These are phyloP conservation scores for Capillidium rhysosporum DNA, from an alignment of 371 early-diverging fungal genomes.

Conservation along the genomic window DNA sequence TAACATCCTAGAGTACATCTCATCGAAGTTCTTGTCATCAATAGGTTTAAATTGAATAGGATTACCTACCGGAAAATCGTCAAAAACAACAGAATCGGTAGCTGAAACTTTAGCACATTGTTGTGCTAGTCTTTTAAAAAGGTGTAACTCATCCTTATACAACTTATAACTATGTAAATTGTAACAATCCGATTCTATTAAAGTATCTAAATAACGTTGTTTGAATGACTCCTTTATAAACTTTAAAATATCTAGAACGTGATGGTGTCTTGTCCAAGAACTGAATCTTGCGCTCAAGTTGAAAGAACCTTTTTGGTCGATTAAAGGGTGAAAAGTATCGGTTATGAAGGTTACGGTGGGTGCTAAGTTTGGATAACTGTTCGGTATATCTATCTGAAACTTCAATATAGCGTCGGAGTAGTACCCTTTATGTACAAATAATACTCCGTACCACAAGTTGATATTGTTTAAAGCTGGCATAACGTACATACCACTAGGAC, in stretches of 20 bases:
- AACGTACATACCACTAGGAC: conserved; percentile 68
- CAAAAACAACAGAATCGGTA: conserved; percentile 43
- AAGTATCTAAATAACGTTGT: conserved; percentile 39
- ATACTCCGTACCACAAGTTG: conserved; percentile 67
- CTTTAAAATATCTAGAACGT: conserved; percentile 60
- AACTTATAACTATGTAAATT: conserved; percentile 53
- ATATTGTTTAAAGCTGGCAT: conserved; percentile 62
- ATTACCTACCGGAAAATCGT: conserved; percentile 31
- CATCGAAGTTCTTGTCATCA: conserved; percentile 19
- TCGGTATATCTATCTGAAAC: conserved; percentile 73
- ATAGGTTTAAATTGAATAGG: conserved; percentile 32
- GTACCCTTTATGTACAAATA: conserved; percentile 71
- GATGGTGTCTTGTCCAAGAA: conserved; percentile 60
- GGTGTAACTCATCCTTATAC: conserved; percentile 40
- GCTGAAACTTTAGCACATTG: conserved; percentile 63
- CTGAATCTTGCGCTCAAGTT: conserved; percentile 54
- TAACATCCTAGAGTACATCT: background rate
- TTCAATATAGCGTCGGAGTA: conserved; percentile 88
- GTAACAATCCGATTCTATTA: conserved; percentile 43
- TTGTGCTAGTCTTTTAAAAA: conserved; percentile 51
- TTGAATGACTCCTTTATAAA: conserved; percentile 73
- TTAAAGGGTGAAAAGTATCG: conserved; percentile 90
- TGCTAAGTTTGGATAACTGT: conserved; percentile 57
- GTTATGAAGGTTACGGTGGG: conserved; percentile 78
- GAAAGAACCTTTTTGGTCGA: conserved; percentile 43